These are phyloP conservation scores for Fusarium chuoi DNA, from an alignment of 2,329 filamentous ascomycete genomes.

Conservation along the genomic window DNA sequence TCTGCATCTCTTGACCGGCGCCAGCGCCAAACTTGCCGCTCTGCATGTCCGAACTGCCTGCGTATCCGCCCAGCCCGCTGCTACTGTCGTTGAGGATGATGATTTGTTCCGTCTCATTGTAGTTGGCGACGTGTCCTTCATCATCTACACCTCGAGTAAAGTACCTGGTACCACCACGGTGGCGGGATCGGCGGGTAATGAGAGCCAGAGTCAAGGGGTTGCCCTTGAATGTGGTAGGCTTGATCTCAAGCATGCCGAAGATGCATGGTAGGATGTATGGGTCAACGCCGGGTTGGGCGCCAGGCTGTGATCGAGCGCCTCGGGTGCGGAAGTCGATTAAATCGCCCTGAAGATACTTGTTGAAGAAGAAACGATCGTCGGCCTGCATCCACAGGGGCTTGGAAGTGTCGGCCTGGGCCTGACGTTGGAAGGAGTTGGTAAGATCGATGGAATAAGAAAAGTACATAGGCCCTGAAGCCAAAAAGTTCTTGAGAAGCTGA, in stretches of 20 bases:
- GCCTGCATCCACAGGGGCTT: slow-evolving; percentile 88
- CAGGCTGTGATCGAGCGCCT: slow-evolving; percentile 70
- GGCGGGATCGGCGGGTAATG: slow-evolving; percentile 88
- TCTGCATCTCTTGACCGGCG: slow-evolving; percentile 80
- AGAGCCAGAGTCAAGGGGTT: slow-evolving; percentile 86
- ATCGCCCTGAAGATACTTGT: slow-evolving; percentile 90
- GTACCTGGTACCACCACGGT: slow-evolving; percentile 91
- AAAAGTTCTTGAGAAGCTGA: slow-evolving; percentile 79
- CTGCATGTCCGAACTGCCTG: slow-evolving; percentile 78
- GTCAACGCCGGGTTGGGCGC: slow-evolving; percentile 80
- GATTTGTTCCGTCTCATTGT: slow-evolving; percentile 97
- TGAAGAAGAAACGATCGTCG: slow-evolving; percentile 99
- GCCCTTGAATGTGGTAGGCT: slow-evolving; percentile 84
- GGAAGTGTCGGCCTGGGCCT: slow-evolving; percentile 77
- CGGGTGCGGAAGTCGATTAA: slow-evolving; percentile 85
- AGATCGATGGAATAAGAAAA: slow-evolving; percentile 98
- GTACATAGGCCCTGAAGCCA: slow-evolving; percentile 91
- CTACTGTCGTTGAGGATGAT: slow-evolving; percentile 86
- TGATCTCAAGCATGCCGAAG: slow-evolving; percentile 95
- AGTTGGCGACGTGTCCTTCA: slow-evolving; percentile 95
- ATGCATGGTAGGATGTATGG: slow-evolving; percentile 96
- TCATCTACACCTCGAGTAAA: slow-evolving; percentile 95
- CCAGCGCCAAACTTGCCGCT: slow-evolving; percentile 73
- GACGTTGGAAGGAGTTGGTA: slow-evolving; percentile 96
- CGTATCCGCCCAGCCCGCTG: slow-evolving; percentile 81